Evolutionary conservation across 768 basidiomycete genomes (phyloP), one percentile per base, ranked within the genome.

Genomic region (Xerocomellus chrysenteron): DNA sequence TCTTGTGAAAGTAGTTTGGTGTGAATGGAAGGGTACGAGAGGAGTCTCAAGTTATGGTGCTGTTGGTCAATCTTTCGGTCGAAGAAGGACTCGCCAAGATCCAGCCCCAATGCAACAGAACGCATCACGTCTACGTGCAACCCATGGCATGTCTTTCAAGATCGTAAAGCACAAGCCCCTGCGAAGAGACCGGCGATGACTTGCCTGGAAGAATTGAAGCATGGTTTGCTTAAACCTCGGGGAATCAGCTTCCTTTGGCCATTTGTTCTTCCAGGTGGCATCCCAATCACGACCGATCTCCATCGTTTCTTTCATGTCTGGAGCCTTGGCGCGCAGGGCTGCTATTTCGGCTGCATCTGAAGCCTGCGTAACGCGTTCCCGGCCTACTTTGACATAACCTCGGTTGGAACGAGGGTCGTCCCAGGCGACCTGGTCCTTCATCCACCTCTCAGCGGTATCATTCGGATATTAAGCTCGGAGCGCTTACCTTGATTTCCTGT

Each of bases 201-300:
- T 24, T 61, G 80, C 84, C 76, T 86, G 79, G 68, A 85, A 92
- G 73, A 94, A 94, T 54, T 80, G 75, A 58, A 91, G 72, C 86
- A 90, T 90, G 3, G 82, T 85, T 24, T 75, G 68, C 67, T 87
- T 88, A 75, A 92, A 94, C 10, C 68, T 77, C 1, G 90, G 88
- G 2, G 75, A 82, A 50, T 84, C 79, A 2, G 58, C 65, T 63
- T 90, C 84, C 42, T 75, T 72, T 4, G 89, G 92, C 92, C 93
- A 94, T 60, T 80, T 79, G 68, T 95, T 95, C 68, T 81, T 84
- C 86, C 87, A 91, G 37, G 73, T 78, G 16, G 80, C 75, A 61
- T 90, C 90, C 84, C 87, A 88, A 56, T 95, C 91, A 28, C 88
- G 80, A 33, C 93, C 92, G 44, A 95, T 93, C 70, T 95, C 92